Evolutionary conservation across 2,329 filamentous ascomycete species (phyloP).

Genomic region (Fusarium nodosum): DNA sequence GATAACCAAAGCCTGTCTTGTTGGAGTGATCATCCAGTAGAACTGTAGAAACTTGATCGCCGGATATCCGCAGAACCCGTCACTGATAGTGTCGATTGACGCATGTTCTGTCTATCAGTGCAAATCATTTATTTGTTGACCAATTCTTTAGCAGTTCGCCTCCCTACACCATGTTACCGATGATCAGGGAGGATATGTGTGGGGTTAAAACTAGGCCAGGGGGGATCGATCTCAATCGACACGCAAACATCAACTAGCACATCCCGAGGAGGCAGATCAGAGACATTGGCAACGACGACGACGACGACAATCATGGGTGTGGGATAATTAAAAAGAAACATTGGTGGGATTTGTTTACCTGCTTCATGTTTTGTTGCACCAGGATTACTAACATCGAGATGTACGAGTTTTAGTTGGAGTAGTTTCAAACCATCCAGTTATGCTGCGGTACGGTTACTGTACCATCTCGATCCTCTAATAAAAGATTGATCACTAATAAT

Average conservation of each 20-base stretch:
- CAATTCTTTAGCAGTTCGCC: background rate
- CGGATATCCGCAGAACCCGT: constrained; percentile 18
- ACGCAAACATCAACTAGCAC: constrained; percentile 1
- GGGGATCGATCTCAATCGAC: constrained; percentile 20
- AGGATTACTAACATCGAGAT: constrained; percentile 25
- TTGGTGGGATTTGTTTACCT: background rate
- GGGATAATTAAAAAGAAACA: constrained; percentile 17
- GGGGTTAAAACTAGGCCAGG: constrained; percentile 15
- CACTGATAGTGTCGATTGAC: constrained; percentile 4
- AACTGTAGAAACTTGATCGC: constrained; percentile 20
- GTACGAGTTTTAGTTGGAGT: constrained; percentile 11
- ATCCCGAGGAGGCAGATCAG: constrained; percentile 11
- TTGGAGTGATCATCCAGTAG: constrained; percentile 23
- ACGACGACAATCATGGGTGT: constrained; percentile 17
- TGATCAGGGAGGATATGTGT: constrained; percentile 33
- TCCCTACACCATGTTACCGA: constrained; percentile 23
- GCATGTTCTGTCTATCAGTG: constrained; percentile 15
- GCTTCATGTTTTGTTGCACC: constrained; percentile 40
- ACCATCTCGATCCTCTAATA: constrained; percentile 20
- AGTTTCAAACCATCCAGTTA: background rate
- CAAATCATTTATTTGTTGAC: background rate
- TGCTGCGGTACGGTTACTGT: constrained; percentile 2
- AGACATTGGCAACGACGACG: constrained; percentile 18
- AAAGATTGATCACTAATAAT: constrained; percentile 12
- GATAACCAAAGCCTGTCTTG: constrained; percentile 27